Percentiles rank a stretch among this genome's conserved stretches.
These are phyloP conservation scores for Phalaenopsis aphrodite DNA, from an alignment of 106 monocot genomes.

Conservation along the genomic window DNA sequence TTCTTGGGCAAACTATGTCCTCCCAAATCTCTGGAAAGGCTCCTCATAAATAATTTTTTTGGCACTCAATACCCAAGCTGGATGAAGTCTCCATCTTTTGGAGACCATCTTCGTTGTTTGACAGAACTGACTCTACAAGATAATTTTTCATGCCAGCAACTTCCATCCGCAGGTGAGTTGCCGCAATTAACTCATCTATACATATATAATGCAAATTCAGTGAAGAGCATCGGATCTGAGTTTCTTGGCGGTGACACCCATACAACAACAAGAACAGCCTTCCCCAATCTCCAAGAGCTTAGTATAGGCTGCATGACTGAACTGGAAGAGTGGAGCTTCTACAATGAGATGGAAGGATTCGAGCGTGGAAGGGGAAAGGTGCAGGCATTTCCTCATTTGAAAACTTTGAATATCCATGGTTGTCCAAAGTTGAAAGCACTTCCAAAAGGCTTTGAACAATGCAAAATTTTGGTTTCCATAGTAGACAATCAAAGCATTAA, in stretches of 20 bases:
- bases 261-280: neutral
- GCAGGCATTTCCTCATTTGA: no score
- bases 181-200: neutral
- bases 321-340: conserved; percentile 23
- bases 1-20: conserved; percentile 1
- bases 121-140: neutral
- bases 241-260: neutral
- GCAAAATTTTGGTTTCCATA: no score
- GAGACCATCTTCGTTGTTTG: neutral
- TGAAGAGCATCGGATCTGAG: conserved; percentile 5
- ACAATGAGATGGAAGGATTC: no score
- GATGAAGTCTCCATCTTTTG: neutral
- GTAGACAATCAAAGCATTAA: no score
- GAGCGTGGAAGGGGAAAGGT: no score
- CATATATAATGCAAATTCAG: neutral
- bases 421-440: no score
- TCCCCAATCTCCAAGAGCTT: conserved; percentile 21
- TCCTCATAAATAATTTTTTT: neutral
- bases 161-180: conserved; percentile 6
- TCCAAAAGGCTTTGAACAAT: no score
- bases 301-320: conserved; percentile 10
- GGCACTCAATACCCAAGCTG: conserved; percentile 2
- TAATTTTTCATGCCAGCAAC: neutral
- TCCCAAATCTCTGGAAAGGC: neutral
- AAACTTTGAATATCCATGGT: no score